These are phyloP conservation scores for Aegilops tauschii DNA, from an alignment of 176 grass and related monocot genomes.

Conservation along the genomic window DNA sequence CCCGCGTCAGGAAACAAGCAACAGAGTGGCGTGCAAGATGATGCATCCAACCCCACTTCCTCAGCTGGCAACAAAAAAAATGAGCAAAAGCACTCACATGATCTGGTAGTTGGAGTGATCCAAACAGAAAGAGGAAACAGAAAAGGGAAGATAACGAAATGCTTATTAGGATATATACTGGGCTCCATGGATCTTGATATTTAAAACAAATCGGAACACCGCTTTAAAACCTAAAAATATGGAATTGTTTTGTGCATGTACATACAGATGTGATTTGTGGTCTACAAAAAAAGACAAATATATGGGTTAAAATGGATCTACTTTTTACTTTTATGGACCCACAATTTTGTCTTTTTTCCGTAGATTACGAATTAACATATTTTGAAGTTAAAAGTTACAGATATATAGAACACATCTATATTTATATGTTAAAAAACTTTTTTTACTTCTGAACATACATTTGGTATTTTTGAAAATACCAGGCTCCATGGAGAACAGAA, in stretches of 20 bases:
- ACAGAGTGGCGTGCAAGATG: conserved; percentile 96
- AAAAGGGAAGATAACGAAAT: background rate
- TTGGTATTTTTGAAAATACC: background rate
- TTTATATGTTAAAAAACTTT: background rate
- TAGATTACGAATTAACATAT: background rate
- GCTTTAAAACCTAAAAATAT: background rate
- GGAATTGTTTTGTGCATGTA: too few relatives aligned
- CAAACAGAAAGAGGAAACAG: conserved; percentile 1
- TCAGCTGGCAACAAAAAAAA: conserved; percentile 43
- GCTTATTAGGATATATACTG: too few relatives aligned
- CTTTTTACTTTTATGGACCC: too few relatives aligned
- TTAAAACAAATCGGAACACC: background rate
- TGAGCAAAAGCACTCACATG: conserved; percentile 4
- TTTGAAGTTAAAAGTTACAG: background rate
- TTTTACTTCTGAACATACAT: background rate
- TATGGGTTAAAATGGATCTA: too few relatives aligned
- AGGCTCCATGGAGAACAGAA: background rate
- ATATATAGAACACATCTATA: background rate
- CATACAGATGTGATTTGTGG: too few relatives aligned
- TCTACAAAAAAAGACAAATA: background rate
- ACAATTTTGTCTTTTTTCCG: background rate
- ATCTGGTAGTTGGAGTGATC: background rate
- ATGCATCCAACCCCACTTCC: conserved; percentile 94
- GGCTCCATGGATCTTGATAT: too few relatives aligned
- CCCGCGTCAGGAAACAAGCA: conserved; percentile 90